These are phyloP conservation scores for Russula compacta DNA, from an alignment of 768 basidiomycete species.

Conservation along the genomic window DNA sequence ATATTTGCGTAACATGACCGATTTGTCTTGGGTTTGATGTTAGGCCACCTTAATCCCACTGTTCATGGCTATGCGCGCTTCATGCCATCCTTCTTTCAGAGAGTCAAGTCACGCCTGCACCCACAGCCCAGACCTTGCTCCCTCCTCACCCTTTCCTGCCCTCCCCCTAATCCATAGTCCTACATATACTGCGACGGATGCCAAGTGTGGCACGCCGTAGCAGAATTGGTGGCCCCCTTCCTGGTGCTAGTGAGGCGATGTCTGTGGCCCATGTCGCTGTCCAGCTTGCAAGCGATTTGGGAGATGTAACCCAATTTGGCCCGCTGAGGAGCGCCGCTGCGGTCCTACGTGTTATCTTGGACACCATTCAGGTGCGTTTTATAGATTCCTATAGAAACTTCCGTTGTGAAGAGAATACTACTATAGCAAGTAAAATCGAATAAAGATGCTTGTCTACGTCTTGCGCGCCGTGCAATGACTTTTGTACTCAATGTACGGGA, in stretches of 20 bases:
- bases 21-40: too few relatives aligned
- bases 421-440: conserved; percentile 8
- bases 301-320: background rate
- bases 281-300: conserved; percentile 4
- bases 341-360: background rate
- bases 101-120: background rate
- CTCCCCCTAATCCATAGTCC: background rate
- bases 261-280: background rate
- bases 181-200: background rate
- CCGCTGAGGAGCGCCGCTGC: background rate
- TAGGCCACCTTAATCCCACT: too few relatives aligned
- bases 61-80: background rate
- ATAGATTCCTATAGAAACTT: background rate
- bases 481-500: conserved; percentile 2
- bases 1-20: too few relatives aligned
- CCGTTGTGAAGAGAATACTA: background rate
- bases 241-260: background rate
- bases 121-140: background rate
- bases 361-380: background rate
- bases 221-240: background rate
- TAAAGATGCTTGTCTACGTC: background rate
- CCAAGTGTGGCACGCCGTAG: background rate
- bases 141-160: background rate
- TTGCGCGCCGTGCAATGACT: background rate
- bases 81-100: background rate